Base-by-base conservation (phyloP, 768 basidiomycete genomes). In the Auricularia heimuer region DNA sequence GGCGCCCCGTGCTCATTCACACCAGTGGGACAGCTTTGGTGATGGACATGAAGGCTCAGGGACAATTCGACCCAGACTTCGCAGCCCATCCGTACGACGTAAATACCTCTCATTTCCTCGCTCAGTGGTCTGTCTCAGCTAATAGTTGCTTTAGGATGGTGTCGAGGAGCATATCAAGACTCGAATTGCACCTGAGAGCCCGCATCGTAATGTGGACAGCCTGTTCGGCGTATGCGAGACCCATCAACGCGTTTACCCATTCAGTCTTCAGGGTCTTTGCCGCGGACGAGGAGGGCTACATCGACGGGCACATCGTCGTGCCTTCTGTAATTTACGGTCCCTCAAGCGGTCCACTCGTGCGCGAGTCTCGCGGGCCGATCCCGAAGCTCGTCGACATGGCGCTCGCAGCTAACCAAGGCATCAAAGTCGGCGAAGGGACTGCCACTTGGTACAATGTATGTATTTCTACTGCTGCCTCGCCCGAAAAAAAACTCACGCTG, bases 1-100 rank as follows among this genome's bases (percentile, higher is more conserved):
- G 16, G 24, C 47, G 63, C 35, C 63, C 63, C 18, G 47, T 64
- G 8, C 63, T 64, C 47, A 34, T 64, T 34, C 63, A 64, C 35
- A 64, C 63, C 47, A 64, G 63, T 34, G 63, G 63, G 47, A 64
- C 63, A 29, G 63, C 47, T 29, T 45, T 64, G 12, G 37, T 64
- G 12, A 56, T 54, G 36, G 63, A 64, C 51, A 33, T 7, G 39
- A 8, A 35, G 24, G 63, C 63, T 3, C 29, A 36, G 10, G 63
- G 63, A 33, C 7, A 4, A 6, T 39, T 54, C 14, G 47, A 51
- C 29, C 51, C 63, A 29, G 37, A 64, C 11, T 33, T 54, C 54
- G 63, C 63, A 10, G 54, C 14, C 18, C 10, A 54, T n/a, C 42
- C 36, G 47, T 64, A 29, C 47, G 54, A 64, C 51, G 63, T 64